These are phyloP conservation scores for Suhomyces wounanorum DNA, from an alignment of 1,139 yeast species.

Conservation along the genomic window DNA sequence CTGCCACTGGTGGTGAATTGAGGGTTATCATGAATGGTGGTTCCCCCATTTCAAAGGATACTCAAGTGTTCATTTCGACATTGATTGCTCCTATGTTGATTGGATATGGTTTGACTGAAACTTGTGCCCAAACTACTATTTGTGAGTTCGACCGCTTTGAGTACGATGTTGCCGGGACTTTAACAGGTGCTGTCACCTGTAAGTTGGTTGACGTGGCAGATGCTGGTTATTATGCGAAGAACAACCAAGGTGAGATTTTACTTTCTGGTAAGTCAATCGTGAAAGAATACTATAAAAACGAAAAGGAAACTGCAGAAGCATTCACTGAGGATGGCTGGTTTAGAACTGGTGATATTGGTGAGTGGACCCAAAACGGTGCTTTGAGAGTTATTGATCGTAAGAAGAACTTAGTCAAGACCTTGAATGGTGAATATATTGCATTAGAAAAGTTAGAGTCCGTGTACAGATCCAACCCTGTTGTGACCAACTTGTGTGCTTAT, in stretches of 20 bases:
- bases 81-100: slow-evolving; percentile 85
- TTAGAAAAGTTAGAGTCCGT: slow-evolving; percentile 85
- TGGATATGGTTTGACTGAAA: slow-evolving; percentile 97
- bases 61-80: slow-evolving; percentile 80
- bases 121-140: slow-evolving; percentile 85
- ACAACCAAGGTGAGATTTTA: slow-evolving; percentile 91
- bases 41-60: slow-evolving; percentile 81
- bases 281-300: slow-evolving; percentile 79
- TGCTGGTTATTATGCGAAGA: slow-evolving; percentile 87
- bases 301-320: slow-evolving; percentile 75
- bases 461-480: slow-evolving; percentile 81
- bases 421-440: slow-evolving; percentile 97
- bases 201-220: slow-evolving; percentile 92
- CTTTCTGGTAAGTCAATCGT: slow-evolving; percentile 75
- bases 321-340: slow-evolving; percentile 92
- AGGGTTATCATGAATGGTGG: slow-evolving; percentile 86
- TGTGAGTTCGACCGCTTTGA: slow-evolving; percentile 66
- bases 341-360: slow-evolving; percentile 95
- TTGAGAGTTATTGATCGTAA: slow-evolving; percentile 88
- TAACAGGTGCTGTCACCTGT: slow-evolving; percentile 80
- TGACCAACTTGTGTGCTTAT: slow-evolving; percentile 84
- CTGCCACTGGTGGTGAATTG: slow-evolving; percentile 93
- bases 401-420: slow-evolving; percentile 94
- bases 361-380: slow-evolving; percentile 82
- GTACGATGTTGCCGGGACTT: slow-evolving; percentile 76